phyloP scores from a whole-genome alignment of 257 asterid species.

The Penstemon newberryi region DNA sequence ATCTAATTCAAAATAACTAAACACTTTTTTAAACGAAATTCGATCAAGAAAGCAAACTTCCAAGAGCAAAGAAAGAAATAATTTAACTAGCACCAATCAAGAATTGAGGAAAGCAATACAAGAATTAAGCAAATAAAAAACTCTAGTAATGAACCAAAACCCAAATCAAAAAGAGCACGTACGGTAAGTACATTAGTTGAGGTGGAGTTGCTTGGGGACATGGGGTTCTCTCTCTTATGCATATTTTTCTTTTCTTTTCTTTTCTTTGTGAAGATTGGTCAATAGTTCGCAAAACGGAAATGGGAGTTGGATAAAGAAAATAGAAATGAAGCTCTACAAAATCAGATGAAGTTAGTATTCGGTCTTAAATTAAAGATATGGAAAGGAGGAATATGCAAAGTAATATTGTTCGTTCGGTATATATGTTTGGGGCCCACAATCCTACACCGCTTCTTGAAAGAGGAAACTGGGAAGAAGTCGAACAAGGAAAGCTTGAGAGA shows the following conservation, averaged over 20 bases:
- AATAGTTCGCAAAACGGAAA: neutral
- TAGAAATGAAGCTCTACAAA: neutral
- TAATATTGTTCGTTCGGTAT: too few relatives aligned
- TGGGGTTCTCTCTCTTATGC: conserved; percentile 26
- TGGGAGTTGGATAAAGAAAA: neutral
- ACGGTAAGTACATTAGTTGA: conserved; percentile 28
- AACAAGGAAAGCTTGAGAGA: too few relatives aligned
- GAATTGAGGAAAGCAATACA: neutral
- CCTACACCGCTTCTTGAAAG: too few relatives aligned
- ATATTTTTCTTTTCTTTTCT: conserved; percentile 5
- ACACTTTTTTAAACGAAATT: neutral
- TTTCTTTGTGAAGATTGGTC: neutral
- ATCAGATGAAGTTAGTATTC: too few relatives aligned
- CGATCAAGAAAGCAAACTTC: neutral
- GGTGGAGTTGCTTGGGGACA: conserved; percentile 30
- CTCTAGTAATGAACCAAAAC: neutral
- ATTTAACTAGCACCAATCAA: neutral
- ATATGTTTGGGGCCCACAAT: too few relatives aligned
- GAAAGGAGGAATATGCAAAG: too few relatives aligned
- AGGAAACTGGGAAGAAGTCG: too few relatives aligned
- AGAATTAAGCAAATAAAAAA: neutral
- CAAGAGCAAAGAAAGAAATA: neutral
- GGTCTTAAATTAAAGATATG: too few relatives aligned
- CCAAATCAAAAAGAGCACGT: neutral
- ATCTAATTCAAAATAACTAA: neutral